Evolutionary conservation across 2,329 filamentous ascomycete genomes (phyloP), one percentile per base, ranked within the genome.

Genomic region (Cytospora piceae): DNA sequence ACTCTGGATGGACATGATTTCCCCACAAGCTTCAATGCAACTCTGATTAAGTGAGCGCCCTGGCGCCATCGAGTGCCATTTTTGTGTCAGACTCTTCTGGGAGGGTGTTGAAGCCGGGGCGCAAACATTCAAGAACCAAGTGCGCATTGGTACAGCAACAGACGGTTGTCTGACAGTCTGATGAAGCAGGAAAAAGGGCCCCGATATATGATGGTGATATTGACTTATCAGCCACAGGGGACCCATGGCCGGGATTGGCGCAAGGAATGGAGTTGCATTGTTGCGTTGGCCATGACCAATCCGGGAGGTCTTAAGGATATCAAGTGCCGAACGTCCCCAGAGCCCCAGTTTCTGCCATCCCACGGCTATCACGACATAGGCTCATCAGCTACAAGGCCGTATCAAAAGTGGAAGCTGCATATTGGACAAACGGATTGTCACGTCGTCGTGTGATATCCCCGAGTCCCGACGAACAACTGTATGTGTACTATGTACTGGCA

Each of bases 401-500:
- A 58, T 63, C 61, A 52, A 63, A 63, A 57, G 53, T 63, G 61
- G 61, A 58, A 63, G 60, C 53, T 46, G 53, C 12, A 42, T 29
- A 32, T 4, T 29, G 17, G 17, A 20, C 15, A n/a, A 27, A 37
- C 60, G 49, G 42, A 61, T 27, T 31, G 20, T 17, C 31, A 27
- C 58, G 24, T 54, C 37, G 15, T 31, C 49, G 27, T 32, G 27
- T 29, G 27, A 29, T 29, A 29, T 29, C 27, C 60, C 60, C 52
- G 60, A 62, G 22, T 15, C 52, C 37, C 52, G 34, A 56, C 9
- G 51, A 61, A 29, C 5, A 29, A 29, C 5, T 29, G 27, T 29
- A 29, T 29, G 27, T 29, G 27, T 29, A 29, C 27, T 29, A 29
- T 29, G 27, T 29, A 29, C 27, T 29, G 27, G 5, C 27, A 29